These are phyloP conservation scores for Kazachstania bromeliacearum DNA, from an alignment of 805 yeast species.

Conservation along the genomic window DNA sequence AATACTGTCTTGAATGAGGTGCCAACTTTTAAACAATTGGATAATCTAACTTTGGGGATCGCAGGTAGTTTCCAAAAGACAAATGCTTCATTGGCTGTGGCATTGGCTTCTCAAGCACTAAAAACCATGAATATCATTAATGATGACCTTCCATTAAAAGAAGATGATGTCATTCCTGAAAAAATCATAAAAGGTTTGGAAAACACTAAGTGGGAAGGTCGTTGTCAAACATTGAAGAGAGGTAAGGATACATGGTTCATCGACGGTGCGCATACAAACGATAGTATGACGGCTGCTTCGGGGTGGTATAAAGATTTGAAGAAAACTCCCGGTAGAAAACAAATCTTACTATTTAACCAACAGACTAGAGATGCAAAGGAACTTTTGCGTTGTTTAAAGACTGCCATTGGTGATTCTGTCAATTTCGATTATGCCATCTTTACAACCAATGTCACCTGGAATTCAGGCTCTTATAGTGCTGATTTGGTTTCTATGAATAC, in stretches of 20 bases:
- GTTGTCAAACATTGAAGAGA: conserved; percentile 65
- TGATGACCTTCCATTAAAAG: conserved; percentile 11
- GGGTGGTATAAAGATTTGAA: conserved; percentile 52
- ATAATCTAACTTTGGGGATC: conserved; percentile 48
- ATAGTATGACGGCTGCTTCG: conserved; percentile 75
- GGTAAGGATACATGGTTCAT: conserved; percentile 59
- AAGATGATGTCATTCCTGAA: conserved; percentile 33
- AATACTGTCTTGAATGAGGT: conserved; percentile 45
- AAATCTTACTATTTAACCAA: conserved; percentile 77
- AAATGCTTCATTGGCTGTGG: conserved; percentile 84
- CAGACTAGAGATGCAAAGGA: conserved; percentile 80
- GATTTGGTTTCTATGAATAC: conserved; percentile 84
- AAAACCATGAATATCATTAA: conserved; percentile 36
- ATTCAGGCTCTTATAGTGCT: conserved; percentile 64
- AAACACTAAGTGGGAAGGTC: conserved; percentile 82
- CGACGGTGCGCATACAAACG: conserved; percentile 95
- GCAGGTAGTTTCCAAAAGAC: conserved; percentile 75
- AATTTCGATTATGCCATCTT: conserved; percentile 71
- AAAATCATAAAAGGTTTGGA: conserved; percentile 51
- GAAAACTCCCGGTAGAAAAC: conserved; percentile 14
- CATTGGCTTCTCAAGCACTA: conserved; percentile 56
- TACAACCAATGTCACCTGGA: conserved; percentile 89
- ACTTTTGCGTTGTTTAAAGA: conserved; percentile 35
- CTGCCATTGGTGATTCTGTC: conserved; percentile 15
- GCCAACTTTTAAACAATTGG: conserved; percentile 32